phyloP scores from a whole-genome alignment of 176 grass and related monocot species.

The Ensete ventricosum region DNA sequence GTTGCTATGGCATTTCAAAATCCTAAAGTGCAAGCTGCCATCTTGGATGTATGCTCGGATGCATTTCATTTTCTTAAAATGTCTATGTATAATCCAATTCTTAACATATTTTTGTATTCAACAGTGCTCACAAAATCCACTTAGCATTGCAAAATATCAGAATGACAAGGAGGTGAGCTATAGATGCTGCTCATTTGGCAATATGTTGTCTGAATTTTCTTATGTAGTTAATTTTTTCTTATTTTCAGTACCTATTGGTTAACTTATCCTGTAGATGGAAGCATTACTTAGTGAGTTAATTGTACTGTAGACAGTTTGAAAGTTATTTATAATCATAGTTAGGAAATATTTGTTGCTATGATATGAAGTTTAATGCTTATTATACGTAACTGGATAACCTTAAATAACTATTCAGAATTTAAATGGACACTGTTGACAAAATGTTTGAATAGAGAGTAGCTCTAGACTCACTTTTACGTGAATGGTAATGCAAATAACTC shows the following conservation, averaged over 20 bases:
- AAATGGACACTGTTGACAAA: neutral
- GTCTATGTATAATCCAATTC: constrained; percentile 17
- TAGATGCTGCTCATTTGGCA: neutral
- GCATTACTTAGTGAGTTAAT: neutral
- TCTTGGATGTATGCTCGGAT: constrained; percentile 70
- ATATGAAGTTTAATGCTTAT: neutral
- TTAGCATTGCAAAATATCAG: constrained; percentile 96
- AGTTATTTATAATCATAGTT: constrained; percentile 9
- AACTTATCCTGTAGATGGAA: neutral
- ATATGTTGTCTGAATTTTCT: neutral
- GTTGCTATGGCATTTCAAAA: constrained; percentile 93
- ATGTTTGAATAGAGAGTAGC: neutral
- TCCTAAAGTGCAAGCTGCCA: constrained; percentile 96
- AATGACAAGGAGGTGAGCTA: constrained; percentile 82
- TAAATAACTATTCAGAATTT: neutral
- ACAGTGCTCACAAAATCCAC: constrained; percentile 95
- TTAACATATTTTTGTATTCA: constrained; percentile 34
- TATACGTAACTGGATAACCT: neutral
- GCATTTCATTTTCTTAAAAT: constrained; percentile 11
- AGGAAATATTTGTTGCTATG: neutral
- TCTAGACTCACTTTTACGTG: neutral
- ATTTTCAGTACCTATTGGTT: neutral
- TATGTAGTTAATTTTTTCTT: neutral
- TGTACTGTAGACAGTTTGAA: neutral
- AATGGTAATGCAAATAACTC: neutral